phyloP scores from a whole-genome alignment of 1,284 basidiomycete species.

The Pterulicium gracile region DNA sequence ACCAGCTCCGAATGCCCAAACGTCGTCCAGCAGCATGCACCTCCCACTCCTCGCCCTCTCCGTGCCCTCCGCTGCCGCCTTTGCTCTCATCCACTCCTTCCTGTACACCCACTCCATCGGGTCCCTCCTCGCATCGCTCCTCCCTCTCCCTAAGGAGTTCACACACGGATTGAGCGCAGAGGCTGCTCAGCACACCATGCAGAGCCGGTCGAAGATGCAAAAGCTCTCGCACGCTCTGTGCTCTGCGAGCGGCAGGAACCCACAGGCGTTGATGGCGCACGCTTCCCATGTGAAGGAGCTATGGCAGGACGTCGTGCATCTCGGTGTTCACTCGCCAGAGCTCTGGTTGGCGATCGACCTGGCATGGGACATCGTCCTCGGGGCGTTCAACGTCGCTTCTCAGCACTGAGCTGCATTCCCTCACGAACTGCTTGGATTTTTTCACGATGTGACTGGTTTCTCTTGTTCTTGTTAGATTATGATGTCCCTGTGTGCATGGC shows the following conservation, averaged over 20 bases:
- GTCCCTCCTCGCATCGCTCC: slow-evolving; percentile 39
- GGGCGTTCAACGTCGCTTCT: slow-evolving; percentile 47
- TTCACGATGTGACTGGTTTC: too few species aligned
- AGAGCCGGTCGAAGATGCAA: slow-evolving; percentile 33
- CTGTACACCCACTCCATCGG: slow-evolving; percentile 53
- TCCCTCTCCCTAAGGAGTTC: slow-evolving; percentile 47
- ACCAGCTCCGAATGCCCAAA: slow-evolving; percentile 25
- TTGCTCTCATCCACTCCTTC: slow-evolving; percentile 50
- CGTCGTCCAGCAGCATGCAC: slow-evolving; percentile 26
- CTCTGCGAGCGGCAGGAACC: slow-evolving; percentile 27
- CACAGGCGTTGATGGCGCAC: slow-evolving; percentile 39
- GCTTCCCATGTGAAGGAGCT: slow-evolving; percentile 59
- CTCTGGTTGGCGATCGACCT: slow-evolving; percentile 63
- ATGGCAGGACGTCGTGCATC: slow-evolving; percentile 61
- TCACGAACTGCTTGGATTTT: not conserved
- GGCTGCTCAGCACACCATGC: slow-evolving; percentile 30
- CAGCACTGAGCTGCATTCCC: not conserved
- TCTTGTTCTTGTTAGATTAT: not conserved
- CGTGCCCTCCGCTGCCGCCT: slow-evolving; percentile 57
- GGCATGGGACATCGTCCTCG: slow-evolving; percentile 61
- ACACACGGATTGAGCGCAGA: slow-evolving; percentile 36
- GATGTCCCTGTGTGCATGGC: not conserved
- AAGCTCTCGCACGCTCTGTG: slow-evolving; percentile 41
- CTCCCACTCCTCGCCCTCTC: slow-evolving; percentile 57
- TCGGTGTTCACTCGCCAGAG: slow-evolving; percentile 53